These are phyloP conservation scores for Phytophthora agathidicida DNA, from an alignment of 352 stramenopile genomes.

Conservation along the genomic window DNA sequence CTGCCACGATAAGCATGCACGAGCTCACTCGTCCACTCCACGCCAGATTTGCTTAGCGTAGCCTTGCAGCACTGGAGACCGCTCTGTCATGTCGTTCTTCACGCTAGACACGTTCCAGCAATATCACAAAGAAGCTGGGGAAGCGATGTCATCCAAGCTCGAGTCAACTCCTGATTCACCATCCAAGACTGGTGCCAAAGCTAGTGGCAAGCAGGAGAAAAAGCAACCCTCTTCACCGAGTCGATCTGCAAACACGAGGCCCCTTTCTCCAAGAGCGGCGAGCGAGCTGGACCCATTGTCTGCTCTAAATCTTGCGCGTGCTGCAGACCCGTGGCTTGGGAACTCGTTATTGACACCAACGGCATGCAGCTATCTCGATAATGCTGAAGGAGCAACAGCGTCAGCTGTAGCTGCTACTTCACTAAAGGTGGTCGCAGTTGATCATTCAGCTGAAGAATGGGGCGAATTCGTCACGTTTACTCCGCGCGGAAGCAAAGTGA, in stretches of 20 bases:
- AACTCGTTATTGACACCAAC: conserved; percentile 41
- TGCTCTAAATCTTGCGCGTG: conserved; percentile 48
- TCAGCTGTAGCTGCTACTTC: conserved; percentile 27
- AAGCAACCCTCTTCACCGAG: conserved; percentile 19
- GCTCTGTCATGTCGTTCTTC: conserved; percentile 37
- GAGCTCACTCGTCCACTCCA: not conserved
- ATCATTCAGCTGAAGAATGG: conserved; percentile 55
- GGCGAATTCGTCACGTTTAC: conserved; percentile 61
- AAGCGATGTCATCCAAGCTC: conserved; percentile 19
- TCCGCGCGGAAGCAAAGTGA: conserved; percentile 8
- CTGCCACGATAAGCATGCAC: conserved; percentile 3
- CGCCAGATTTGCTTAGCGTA: not conserved
- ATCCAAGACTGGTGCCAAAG: not conserved
- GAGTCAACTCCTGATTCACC: conserved; percentile 17
- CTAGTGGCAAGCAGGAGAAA: conserved; percentile 18
- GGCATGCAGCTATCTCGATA: conserved; percentile 20
- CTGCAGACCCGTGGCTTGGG: conserved; percentile 56
- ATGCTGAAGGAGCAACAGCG: conserved; percentile 17
- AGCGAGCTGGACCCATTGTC: conserved; percentile 65
- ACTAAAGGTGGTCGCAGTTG: conserved; percentile 48
- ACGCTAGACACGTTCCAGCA: conserved; percentile 36
- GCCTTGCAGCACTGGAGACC: not conserved
- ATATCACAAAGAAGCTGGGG: conserved; percentile 25
- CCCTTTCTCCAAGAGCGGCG: conserved; percentile 12
- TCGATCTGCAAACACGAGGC: conserved; percentile 5